phyloP scores from a whole-genome alignment of 2,329 filamentous ascomycete species.

The Fusarium sp. region DNA sequence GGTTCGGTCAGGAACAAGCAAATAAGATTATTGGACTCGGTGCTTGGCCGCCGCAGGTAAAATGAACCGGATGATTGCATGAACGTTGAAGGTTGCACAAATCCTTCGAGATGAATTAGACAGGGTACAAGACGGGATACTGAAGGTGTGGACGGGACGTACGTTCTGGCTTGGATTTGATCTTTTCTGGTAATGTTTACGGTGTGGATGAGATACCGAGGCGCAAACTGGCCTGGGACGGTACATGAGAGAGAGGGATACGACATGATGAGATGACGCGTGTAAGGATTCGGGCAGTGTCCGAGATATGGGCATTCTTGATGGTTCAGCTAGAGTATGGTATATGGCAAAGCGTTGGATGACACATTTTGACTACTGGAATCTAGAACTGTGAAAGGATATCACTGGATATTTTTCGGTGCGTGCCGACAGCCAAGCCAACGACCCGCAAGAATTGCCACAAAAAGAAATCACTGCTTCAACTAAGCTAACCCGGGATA shows the following conservation, averaged over 20 bases:
- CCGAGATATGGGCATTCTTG: slow-evolving; percentile 21
- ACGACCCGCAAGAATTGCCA: slow-evolving; percentile 14
- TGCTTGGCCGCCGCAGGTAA: not conserved
- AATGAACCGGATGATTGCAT: slow-evolving; percentile 1
- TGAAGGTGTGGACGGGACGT: slow-evolving; percentile 8
- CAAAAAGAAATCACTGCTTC: slow-evolving; percentile 13
- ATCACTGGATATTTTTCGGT: slow-evolving; percentile 6
- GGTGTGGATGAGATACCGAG: slow-evolving; percentile 33
- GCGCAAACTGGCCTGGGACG: slow-evolving; percentile 9
- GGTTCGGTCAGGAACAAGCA: not conserved
- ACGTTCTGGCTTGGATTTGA: slow-evolving; percentile 8
- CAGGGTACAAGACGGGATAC: not conserved
- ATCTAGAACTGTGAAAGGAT: not conserved
- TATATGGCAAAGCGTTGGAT: slow-evolving; percentile 7
- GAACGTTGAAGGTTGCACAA: slow-evolving; percentile 6
- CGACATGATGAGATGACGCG: slow-evolving; percentile 15
- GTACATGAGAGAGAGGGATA: not conserved
- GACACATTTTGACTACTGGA: slow-evolving; percentile 1
- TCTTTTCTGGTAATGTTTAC: not conserved
- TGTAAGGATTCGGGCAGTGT: slow-evolving; percentile 31
- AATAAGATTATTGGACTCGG: not conserved
- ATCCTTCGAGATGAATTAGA: not conserved
- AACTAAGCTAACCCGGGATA: not conserved
- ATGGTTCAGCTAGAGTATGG: not conserved
- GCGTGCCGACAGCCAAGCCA: slow-evolving; percentile 8